phyloP scores from a whole-genome alignment of 331 rosid genomes.

The Cydonia oblonga region DNA sequence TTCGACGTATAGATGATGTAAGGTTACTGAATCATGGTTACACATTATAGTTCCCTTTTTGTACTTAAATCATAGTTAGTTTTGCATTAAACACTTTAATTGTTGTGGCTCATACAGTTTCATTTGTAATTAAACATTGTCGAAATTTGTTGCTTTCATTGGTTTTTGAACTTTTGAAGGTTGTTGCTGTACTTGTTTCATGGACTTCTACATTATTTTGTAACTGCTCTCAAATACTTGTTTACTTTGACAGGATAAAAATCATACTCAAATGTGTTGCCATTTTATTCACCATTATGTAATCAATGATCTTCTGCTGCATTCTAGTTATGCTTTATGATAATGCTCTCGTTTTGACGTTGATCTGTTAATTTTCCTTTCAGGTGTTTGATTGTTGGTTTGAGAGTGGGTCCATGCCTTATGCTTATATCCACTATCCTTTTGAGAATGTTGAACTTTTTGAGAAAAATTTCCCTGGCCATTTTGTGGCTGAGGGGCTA shows the following conservation, averaged over 20 bases:
- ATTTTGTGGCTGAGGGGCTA: slow-evolving; percentile 95
- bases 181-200: too few species aligned
- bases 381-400: slow-evolving; percentile 99
- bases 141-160: too few species aligned
- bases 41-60: background rate
- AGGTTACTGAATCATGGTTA: slow-evolving; percentile 17
- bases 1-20: slow-evolving; percentile 87
- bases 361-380: slow-evolving; percentile 8
- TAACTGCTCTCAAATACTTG: too few species aligned
- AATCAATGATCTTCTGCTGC: too few species aligned
- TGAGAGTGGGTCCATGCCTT: slow-evolving; percentile 99
- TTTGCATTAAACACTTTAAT: too few species aligned
- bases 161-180: too few species aligned
- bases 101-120: too few species aligned
- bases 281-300: too few species aligned
- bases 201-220: too few species aligned
- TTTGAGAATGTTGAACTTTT: slow-evolving; percentile 80
- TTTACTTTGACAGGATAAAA: too few species aligned
- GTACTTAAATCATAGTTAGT: background rate
- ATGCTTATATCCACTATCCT: slow-evolving; percentile 96
- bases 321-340: background rate
- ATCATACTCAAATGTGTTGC: too few species aligned
- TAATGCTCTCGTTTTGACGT: background rate
- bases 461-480: slow-evolving; percentile 93
- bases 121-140: too few species aligned